These are phyloP conservation scores for Lactifluus pinguis DNA, from an alignment of 768 basidiomycete genomes.

Conservation along the genomic window DNA sequence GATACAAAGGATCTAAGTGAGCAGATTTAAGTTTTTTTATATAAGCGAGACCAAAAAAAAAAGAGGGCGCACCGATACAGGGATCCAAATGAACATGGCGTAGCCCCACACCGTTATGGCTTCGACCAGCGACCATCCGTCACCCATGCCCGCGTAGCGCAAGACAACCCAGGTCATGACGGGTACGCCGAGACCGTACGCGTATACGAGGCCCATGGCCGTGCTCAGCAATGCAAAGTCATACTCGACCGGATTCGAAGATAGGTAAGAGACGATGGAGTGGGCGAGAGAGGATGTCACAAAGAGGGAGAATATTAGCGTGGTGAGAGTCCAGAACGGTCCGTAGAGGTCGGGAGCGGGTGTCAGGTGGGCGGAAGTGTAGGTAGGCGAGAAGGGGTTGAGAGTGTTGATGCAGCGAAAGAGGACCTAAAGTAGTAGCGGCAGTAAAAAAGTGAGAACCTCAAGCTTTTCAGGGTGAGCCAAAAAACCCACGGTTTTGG, in stretches of 20 bases:
- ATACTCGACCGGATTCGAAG: slow-evolving; percentile 66
- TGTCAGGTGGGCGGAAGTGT: slow-evolving; percentile 51
- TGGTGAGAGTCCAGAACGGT: slow-evolving; percentile 97
- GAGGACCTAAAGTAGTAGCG: slow-evolving; percentile 62
- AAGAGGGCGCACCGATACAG: slow-evolving; percentile 55
- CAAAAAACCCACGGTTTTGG: slow-evolving; percentile 48
- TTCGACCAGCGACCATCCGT: slow-evolving; percentile 77
- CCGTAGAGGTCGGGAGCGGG: slow-evolving; percentile 74
- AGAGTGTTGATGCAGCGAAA: slow-evolving; percentile 70
- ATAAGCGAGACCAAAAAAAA: background rate
- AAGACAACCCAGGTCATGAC: slow-evolving; percentile 76
- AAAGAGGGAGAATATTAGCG: slow-evolving; percentile 87
- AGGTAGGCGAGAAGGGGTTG: slow-evolving; percentile 61
- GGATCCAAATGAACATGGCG: slow-evolving; percentile 80
- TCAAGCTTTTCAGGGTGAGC: too few relatives aligned
- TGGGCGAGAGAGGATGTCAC: slow-evolving; percentile 88
- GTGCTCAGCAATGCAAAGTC: slow-evolving; percentile 81
- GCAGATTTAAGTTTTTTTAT: background rate
- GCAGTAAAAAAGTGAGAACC: too few relatives aligned
- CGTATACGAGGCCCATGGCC: slow-evolving; percentile 76
- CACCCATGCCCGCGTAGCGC: slow-evolving; percentile 78
- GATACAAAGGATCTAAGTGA: slow-evolving; percentile 55
- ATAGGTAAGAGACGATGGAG: slow-evolving; percentile 73
- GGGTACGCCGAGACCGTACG: slow-evolving; percentile 79
- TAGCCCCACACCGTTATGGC: slow-evolving; percentile 77